These are phyloP conservation scores for Eutrema salsugineum DNA, from an alignment of 441 rosid genomes.

Conservation along the genomic window DNA sequence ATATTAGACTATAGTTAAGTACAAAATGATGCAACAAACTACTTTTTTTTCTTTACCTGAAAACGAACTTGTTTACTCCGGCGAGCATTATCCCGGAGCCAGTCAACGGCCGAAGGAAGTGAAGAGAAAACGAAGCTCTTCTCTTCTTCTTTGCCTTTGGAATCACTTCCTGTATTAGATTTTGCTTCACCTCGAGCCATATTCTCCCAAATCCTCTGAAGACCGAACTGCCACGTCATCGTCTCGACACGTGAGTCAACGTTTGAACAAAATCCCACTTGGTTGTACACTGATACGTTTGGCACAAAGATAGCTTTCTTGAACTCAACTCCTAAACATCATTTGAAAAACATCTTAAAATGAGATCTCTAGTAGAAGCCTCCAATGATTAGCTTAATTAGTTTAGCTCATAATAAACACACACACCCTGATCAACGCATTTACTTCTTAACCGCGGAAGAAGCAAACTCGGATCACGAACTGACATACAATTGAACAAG, in stretches of 20 bases:
- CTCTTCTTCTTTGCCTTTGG: constrained; percentile 39
- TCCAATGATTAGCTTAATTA: background rate
- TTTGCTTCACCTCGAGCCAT: constrained; percentile 58
- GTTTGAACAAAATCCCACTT: constrained; percentile 62
- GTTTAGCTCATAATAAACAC: background rate
- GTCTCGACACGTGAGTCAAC: constrained; percentile 46
- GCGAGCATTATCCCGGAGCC: constrained; percentile 72
- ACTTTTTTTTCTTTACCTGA: constrained; percentile 47
- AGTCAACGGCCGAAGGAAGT: constrained; percentile 78
- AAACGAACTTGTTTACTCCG: constrained; percentile 53
- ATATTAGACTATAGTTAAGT: background rate
- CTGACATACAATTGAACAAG: constrained; percentile 90
- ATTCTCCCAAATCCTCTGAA: constrained; percentile 81
- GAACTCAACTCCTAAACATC: constrained; percentile 66
- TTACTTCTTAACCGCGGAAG: constrained; percentile 66
- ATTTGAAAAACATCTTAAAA: background rate
- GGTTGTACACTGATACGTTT: constrained; percentile 69
- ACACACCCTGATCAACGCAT: constrained; percentile 71
- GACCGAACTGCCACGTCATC: constrained; percentile 75
- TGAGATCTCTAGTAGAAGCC: background rate
- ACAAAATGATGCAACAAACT: background rate
- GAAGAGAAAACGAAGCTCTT: constrained; percentile 81
- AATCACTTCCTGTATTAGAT: constrained; percentile 40
- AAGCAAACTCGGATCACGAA: constrained; percentile 92
- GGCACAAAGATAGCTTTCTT: constrained; percentile 88